These are phyloP conservation scores for Basidiobolus heterosporus DNA, from an alignment of 371 early-diverging fungal species.

Conservation along the genomic window DNA sequence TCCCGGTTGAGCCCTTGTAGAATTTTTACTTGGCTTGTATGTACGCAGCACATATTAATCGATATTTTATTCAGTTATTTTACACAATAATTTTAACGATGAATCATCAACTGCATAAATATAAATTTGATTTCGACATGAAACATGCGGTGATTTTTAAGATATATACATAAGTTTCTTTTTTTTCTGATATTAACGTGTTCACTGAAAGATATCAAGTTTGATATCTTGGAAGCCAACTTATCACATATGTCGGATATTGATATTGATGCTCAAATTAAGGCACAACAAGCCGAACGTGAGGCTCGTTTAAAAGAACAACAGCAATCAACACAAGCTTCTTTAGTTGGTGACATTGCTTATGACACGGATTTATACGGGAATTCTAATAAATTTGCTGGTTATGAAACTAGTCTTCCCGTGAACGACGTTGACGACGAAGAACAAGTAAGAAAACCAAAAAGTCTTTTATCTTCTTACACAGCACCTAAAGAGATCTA, in stretches of 20 bases:
- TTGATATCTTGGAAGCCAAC: background rate
- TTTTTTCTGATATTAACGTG: background rate
- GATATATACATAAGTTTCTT: background rate
- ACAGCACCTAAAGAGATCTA: slow-evolving; percentile 70
- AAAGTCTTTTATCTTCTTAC: slow-evolving; percentile 24
- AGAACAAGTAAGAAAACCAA: slow-evolving; percentile 14
- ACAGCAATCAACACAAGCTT: slow-evolving; percentile 23
- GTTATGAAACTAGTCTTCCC: slow-evolving; percentile 50
- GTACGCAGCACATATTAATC: no score
- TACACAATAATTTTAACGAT: no score
- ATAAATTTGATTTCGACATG: background rate
- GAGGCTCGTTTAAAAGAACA: slow-evolving; percentile 9
- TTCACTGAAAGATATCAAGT: background rate
- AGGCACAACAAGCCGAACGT: slow-evolving; percentile 16
- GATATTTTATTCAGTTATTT: no score
- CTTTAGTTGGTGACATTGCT: slow-evolving; percentile 31
- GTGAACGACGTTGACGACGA: slow-evolving; percentile 34
- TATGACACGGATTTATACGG: slow-evolving; percentile 73
- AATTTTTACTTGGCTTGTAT: no score
- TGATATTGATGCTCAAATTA: slow-evolving; percentile 20
- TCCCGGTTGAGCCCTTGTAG: no score
- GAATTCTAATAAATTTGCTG: slow-evolving; percentile 41
- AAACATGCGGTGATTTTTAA: background rate
- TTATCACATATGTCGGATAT: background rate
- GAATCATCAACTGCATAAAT: no score